Percentiles rank a stretch among this genome's conserved stretches.
Conservation (phyloP, 352 stramenopile species). For the Pythium aquatile region DNA sequence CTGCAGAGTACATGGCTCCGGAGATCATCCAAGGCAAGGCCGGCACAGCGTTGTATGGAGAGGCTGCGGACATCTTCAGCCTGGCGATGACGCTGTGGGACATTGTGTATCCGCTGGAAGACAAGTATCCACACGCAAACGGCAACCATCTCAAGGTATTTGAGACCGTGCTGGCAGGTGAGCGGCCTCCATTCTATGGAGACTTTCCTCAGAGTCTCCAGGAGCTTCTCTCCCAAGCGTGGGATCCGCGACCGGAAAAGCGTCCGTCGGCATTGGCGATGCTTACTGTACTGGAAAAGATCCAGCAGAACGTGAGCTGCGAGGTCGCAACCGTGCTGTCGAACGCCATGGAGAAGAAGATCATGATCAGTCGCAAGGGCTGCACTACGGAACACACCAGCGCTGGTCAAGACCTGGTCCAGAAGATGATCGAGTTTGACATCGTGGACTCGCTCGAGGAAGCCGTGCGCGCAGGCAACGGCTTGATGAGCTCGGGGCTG, state of each 20-base stretch:
- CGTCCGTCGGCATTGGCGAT: conserved; percentile 52
- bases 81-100: conserved; percentile 82
- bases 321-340: conserved; percentile 40
- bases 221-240: conserved; percentile 51
- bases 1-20: conserved; percentile 79
- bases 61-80: conserved; percentile 70
- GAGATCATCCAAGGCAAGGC: conserved; percentile 76
- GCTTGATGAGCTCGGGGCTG: conserved; percentile 62
- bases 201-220: conserved; percentile 37
- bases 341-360: conserved; percentile 34
- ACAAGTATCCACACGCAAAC: conserved; percentile 59
- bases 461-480: conserved; percentile 53
- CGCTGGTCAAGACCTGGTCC: conserved; percentile 48
- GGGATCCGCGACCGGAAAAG: conserved; percentile 46
- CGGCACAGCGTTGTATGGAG: conserved; percentile 61
- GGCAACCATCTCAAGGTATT: conserved; percentile 69
- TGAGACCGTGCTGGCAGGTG: conserved; percentile 55
- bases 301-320: conserved; percentile 46
- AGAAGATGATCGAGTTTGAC: conserved; percentile 60
- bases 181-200: conserved; percentile 45
- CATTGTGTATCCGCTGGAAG: conserved; percentile 53
- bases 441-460: conserved; percentile 50
- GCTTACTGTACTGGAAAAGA: conserved; percentile 42
- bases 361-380: conserved; percentile 28
- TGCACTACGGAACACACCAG: conserved; percentile 33